phyloP scores from a whole-genome alignment of 768 basidiomycete genomes.

The Suillus discolor region DNA sequence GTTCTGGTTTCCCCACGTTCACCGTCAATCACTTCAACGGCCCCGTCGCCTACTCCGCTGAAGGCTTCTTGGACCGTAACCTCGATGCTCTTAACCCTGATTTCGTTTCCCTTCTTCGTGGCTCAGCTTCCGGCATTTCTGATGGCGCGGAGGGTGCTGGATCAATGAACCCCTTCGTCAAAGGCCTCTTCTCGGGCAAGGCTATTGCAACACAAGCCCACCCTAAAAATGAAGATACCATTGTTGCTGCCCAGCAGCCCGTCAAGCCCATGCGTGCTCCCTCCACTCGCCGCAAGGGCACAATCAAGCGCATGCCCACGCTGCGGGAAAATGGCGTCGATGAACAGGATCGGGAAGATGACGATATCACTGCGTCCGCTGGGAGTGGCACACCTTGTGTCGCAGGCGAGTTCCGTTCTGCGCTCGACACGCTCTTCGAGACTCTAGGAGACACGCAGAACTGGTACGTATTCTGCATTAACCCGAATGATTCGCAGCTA shows the following conservation, averaged over 20 bases:
- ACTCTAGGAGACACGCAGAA: slow-evolving; percentile 87
- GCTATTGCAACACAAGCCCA: slow-evolving; percentile 92
- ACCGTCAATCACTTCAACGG: slow-evolving; percentile 92
- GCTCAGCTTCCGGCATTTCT: slow-evolving; percentile 36
- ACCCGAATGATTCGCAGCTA: slow-evolving; percentile 93
- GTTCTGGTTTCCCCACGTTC: slow-evolving; percentile 83
- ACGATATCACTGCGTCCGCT: slow-evolving; percentile 30
- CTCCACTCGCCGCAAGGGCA: slow-evolving; percentile 81
- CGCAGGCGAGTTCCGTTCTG: slow-evolving; percentile 84
- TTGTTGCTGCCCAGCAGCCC: slow-evolving; percentile 91
- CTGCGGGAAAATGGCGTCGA: slow-evolving; percentile 37
- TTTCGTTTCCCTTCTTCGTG: slow-evolving; percentile 87
- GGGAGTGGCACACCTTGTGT: slow-evolving; percentile 61
- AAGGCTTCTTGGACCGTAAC: slow-evolving; percentile 88
- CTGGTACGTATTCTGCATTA: slow-evolving; percentile 92
- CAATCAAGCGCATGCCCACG: slow-evolving; percentile 53
- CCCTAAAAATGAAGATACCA: slow-evolving; percentile 91
- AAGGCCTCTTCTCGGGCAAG: slow-evolving; percentile 84
- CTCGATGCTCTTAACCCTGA: slow-evolving; percentile 90
- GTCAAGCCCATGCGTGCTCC: slow-evolving; percentile 95
- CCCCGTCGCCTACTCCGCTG: slow-evolving; percentile 88
- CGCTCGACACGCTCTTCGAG: slow-evolving; percentile 83
- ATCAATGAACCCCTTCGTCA: slow-evolving; percentile 89
- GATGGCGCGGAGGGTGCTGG: slow-evolving; percentile 70
- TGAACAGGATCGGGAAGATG: slow-evolving; percentile 50